Conservation (phyloP, 345 rosid genomes). For the Bruguiera gymnorhiza region DNA sequence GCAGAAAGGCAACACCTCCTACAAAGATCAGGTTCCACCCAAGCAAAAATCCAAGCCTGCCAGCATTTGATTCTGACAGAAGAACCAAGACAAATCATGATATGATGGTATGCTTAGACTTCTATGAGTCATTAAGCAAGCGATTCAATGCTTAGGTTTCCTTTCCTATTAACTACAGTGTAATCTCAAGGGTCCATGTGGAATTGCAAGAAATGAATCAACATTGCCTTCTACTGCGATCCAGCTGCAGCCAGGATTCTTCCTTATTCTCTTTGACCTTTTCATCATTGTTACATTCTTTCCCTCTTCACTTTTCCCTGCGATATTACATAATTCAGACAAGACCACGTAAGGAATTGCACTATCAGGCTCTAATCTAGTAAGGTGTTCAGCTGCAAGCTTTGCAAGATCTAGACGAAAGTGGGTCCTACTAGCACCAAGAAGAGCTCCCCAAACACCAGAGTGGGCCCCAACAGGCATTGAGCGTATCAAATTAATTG, state of each 20-base stretch:
- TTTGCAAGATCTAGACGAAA: constrained; percentile 59
- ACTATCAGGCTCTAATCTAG: constrained; percentile 57
- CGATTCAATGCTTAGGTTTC: constrained; percentile 14
- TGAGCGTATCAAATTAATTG: constrained; percentile 44
- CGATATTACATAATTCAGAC: constrained; percentile 47
- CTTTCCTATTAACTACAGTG: constrained; percentile 34
- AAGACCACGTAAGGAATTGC: constrained; percentile 70
- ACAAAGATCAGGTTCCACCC: too few relatives aligned
- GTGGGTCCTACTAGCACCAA: constrained; percentile 55
- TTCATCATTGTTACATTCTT: constrained; percentile 41
- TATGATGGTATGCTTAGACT: too few relatives aligned
- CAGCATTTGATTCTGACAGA: too few relatives aligned
- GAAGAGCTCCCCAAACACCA: constrained; percentile 89
- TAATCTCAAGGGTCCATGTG: constrained; percentile 37
- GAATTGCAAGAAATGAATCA: constrained; percentile 46
- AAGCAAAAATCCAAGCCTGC: too few relatives aligned
- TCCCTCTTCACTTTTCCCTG: constrained; percentile 43
- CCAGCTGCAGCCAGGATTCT: constrained; percentile 85
- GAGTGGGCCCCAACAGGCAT: constrained; percentile 56
- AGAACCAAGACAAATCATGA: too few relatives aligned
- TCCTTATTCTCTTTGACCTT: constrained; percentile 52
- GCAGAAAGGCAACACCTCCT: too few relatives aligned
- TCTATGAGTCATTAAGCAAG: background rate
- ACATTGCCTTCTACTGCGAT: constrained; percentile 39
- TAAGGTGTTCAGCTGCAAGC: constrained; percentile 58